Percentiles rank a stretch among this genome's conserved stretches.
Conservation (phyloP, 208 protist genomes). For the Leptomonas pyrrhocoris region DNA sequence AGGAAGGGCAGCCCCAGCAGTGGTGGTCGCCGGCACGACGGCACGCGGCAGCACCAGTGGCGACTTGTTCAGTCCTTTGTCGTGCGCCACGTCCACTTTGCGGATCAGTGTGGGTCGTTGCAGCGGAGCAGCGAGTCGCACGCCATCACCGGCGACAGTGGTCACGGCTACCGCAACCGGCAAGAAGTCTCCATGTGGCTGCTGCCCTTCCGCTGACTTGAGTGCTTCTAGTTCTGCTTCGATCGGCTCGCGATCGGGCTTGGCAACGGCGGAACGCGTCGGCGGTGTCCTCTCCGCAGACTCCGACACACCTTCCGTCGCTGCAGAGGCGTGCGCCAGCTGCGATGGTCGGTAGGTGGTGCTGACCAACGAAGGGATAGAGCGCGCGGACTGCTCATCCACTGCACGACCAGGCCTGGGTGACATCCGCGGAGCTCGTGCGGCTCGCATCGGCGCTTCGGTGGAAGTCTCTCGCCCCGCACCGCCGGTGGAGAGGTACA, state of each 20-base stretch:
- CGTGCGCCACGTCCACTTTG: conserved; percentile 6
- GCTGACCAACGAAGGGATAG: conserved; percentile 49
- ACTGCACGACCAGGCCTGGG: too few relatives aligned
- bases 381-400: conserved; percentile 9
- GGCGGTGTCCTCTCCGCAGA: background rate
- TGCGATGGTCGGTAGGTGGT: conserved; percentile 43
- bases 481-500: conserved; percentile 11
- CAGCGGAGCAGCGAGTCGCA: conserved; percentile 17
- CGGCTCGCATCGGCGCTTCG: background rate
- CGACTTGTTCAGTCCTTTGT: background rate
- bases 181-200: too few relatives aligned
- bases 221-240: too few relatives aligned
- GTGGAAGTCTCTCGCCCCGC: background rate
- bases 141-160: background rate
- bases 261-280: too few relatives aligned
- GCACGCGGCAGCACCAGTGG: background rate
- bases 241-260: too few relatives aligned
- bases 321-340: conserved; percentile 12
- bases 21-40: background rate
- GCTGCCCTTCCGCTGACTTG: too few relatives aligned
- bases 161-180: background rate
- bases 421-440: background rate
- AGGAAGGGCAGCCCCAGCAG: background rate
- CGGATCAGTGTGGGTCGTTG: conserved; percentile 23
- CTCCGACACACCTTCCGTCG: background rate